Conservation (phyloP, 2,329 filamentous ascomycete species). For the Aspergillus sp. region DNA sequence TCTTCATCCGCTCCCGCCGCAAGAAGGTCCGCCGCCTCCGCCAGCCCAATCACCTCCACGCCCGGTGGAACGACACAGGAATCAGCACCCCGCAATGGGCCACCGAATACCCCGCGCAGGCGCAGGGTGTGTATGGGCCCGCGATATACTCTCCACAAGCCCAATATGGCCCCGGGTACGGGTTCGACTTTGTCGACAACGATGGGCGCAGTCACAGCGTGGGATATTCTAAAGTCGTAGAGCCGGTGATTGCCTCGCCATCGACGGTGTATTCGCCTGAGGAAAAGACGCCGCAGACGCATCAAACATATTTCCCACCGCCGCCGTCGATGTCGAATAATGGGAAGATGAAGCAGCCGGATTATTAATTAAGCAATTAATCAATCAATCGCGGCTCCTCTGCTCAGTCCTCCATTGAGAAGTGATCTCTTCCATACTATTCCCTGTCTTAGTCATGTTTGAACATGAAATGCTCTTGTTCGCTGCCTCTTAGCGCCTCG, state of each 20-base stretch:
- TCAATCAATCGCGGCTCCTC: too few relatives aligned
- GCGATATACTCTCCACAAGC: slow-evolving; percentile 15
- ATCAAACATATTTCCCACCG: slow-evolving; percentile 3
- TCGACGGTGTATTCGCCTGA: slow-evolving; percentile 9
- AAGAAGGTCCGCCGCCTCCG: slow-evolving; percentile 31
- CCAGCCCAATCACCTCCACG: slow-evolving; percentile 30
- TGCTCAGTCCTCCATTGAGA: too few relatives aligned
- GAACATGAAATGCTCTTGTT: too few relatives aligned
- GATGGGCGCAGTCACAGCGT: slow-evolving; percentile 27
- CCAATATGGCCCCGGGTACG: background rate
- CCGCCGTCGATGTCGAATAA: background rate
- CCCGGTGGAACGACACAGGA: slow-evolving; percentile 36
- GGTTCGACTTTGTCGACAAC: slow-evolving; percentile 27
- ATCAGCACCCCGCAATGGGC: slow-evolving; percentile 29
- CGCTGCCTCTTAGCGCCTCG: too few relatives aligned
- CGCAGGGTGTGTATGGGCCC: slow-evolving; percentile 16
- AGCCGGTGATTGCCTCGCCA: slow-evolving; percentile 11
- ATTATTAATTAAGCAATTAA: background rate
- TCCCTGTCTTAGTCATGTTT: too few relatives aligned
- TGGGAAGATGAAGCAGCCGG: background rate
- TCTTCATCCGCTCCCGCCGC: slow-evolving; percentile 44
- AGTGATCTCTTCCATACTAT: too few relatives aligned
- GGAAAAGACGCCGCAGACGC: slow-evolving; percentile 10
- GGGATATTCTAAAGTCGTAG: slow-evolving; percentile 10
- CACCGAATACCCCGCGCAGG: slow-evolving; percentile 23